Conservation (phyloP, 2,329 filamentous ascomycete genomes). For the Clarireedia monteithiana region DNA sequence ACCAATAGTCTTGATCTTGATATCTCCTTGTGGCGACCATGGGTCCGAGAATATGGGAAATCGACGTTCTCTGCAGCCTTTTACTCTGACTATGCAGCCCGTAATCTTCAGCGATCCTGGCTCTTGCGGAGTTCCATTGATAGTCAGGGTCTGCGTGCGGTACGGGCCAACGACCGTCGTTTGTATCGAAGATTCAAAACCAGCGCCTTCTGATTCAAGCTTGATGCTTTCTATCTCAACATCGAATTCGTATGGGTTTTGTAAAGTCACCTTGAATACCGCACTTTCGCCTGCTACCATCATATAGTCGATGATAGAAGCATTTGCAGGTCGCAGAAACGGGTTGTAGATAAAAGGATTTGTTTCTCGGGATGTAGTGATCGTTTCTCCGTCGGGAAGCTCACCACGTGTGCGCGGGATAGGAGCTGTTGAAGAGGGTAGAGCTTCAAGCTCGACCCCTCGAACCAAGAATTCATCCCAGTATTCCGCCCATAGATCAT, state of each 20-base stretch:
- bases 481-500: conserved; percentile 70
- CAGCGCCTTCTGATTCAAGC: conserved; percentile 64
- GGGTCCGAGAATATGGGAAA: conserved; percentile 77
- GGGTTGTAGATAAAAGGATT: conserved; percentile 96
- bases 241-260: conserved; percentile 92
- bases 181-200: conserved; percentile 59
- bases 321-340: conserved; percentile 63
- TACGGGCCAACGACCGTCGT: conserved; percentile 70
- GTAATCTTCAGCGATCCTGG: conserved; percentile 65
- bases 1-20: conserved; percentile 72
- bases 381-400: conserved; percentile 36
- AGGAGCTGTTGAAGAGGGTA: conserved; percentile 51
- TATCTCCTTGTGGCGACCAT: conserved; percentile 63
- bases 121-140: conserved; percentile 59
- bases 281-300: conserved; percentile 74
- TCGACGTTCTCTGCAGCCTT: conserved; percentile 70
- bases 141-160: conserved; percentile 67
- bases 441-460: conserved; percentile 61
- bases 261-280: conserved; percentile 73
- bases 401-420: conserved; percentile 54
- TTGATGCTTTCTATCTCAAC: conserved; percentile 78
- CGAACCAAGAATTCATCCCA: conserved; percentile 96
- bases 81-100: conserved; percentile 72
- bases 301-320: conserved; percentile 53
- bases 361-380: conserved; percentile 34